phyloP scores from a whole-genome alignment of 116 monocot species.

The Thalassia testudinum region DNA sequence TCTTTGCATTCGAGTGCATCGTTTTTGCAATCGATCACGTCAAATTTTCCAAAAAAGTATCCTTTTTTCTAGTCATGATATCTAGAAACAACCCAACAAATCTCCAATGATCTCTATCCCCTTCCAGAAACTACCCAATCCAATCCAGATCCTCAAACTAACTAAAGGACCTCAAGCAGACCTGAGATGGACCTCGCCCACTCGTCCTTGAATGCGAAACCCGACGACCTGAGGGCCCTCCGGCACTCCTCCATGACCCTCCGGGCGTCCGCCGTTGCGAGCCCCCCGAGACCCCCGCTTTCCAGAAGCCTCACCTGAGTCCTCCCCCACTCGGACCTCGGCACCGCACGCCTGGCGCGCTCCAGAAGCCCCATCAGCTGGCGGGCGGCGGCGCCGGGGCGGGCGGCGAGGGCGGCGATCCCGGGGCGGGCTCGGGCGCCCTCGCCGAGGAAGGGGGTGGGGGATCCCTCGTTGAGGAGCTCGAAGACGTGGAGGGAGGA shows the following conservation, averaged over 20 bases:
- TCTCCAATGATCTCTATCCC: no score
- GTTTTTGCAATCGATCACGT: no score
- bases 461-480: no score
- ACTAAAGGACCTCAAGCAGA: constrained; percentile 4
- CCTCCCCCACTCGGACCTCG: constrained; percentile 33
- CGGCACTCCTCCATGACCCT: constrained; percentile 66
- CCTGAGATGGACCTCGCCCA: constrained; percentile 93
- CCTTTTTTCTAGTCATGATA: no score
- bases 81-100: no score
- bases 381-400: constrained; percentile 36
- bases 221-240: constrained; percentile 42
- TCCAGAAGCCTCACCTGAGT: constrained; percentile 79
- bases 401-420: constrained; percentile 33
- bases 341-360: constrained; percentile 45
- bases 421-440: constrained; percentile 40
- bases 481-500: no score
- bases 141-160: no score
- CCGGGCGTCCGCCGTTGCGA: constrained; percentile 27
- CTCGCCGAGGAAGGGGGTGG: no score
- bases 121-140: no score
- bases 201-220: constrained; percentile 48
- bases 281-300: constrained; percentile 64
- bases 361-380: constrained; percentile 44
- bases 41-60: no score
- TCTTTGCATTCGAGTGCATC: no score